Conservation (phyloP, 148 eudicot genomes). For the Chenopodium quinoa region DNA sequence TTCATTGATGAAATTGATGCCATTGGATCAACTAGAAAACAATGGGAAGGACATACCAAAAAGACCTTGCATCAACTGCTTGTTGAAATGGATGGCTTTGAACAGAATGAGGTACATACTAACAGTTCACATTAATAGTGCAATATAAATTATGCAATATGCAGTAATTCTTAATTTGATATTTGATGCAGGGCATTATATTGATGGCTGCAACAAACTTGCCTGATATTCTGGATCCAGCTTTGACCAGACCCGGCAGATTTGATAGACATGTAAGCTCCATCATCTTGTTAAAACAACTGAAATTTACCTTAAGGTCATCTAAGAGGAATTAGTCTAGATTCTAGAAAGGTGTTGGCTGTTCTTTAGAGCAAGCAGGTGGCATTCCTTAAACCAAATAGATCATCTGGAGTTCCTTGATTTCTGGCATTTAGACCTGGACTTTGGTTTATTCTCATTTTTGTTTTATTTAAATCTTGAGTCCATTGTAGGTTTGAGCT, state of each 20-base stretch:
- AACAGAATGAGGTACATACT: slow-evolving; percentile 81
- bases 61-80: slow-evolving; percentile 96
- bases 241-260: slow-evolving; percentile 97
- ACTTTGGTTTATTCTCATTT: neutral
- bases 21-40: slow-evolving; percentile 92
- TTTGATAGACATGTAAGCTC: slow-evolving; percentile 96
- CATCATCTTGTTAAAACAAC: neutral
- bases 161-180: slow-evolving; percentile 9
- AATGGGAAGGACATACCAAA: slow-evolving; percentile 99
- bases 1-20: slow-evolving; percentile 98
- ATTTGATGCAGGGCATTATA: slow-evolving; percentile 72
- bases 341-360: neutral
- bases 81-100: slow-evolving; percentile 99
- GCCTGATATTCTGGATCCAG: slow-evolving; percentile 97
- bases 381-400: neutral
- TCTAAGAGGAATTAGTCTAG: neutral
- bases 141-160: neutral
- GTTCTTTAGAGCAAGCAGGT: neutral
- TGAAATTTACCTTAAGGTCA: too few relatives aligned
- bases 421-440: neutral
- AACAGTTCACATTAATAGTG: slow-evolving; percentile 4
- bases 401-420: neutral
- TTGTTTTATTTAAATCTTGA: neutral
- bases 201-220: slow-evolving; percentile 99
- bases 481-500: neutral